Evolutionary conservation across 2,329 filamentous ascomycete genomes (phyloP).

Genomic region (Aspergillus amoenus): DNA sequence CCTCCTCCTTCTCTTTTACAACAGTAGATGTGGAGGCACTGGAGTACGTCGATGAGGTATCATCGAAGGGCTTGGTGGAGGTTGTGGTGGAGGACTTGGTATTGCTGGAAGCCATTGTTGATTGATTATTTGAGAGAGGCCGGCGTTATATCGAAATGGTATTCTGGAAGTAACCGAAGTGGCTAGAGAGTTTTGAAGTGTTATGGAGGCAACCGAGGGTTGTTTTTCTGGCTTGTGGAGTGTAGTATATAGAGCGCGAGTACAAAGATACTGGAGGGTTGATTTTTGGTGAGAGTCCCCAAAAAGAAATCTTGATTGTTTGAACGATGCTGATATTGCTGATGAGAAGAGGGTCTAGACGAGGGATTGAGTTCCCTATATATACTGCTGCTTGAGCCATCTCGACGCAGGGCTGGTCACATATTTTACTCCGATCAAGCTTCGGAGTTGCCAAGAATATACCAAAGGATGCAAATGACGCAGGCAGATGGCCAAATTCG

Average conservation of each 20-base stretch:
- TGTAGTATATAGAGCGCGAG: background rate
- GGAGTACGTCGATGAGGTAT: constrained; percentile 8
- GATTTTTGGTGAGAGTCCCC: background rate
- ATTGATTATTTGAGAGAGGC: background rate
- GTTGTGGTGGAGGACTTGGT: background rate
- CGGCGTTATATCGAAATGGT: background rate
- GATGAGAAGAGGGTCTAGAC: background rate
- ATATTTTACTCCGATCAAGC: constrained; percentile 2
- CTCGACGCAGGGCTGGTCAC: background rate
- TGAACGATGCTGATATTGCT: background rate
- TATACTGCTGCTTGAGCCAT: constrained; percentile 5
- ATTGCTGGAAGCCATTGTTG: constrained; percentile 7
- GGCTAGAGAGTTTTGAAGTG: background rate
- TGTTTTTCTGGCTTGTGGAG: background rate
- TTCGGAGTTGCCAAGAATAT: constrained; percentile 4
- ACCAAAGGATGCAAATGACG: constrained; percentile 1
- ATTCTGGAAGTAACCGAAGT: background rate
- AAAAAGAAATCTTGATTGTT: background rate
- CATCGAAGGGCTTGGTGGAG: constrained; percentile 3
- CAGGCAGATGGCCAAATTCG: background rate
- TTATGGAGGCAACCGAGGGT: background rate
- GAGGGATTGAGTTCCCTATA: background rate
- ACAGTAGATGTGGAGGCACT: constrained; percentile 1
- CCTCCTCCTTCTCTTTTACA: constrained; percentile 7
- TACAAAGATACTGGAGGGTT: background rate